These are phyloP conservation scores for Wickerhamiella pararugosa DNA, from an alignment of 1,139 yeast genomes.

Conservation along the genomic window DNA sequence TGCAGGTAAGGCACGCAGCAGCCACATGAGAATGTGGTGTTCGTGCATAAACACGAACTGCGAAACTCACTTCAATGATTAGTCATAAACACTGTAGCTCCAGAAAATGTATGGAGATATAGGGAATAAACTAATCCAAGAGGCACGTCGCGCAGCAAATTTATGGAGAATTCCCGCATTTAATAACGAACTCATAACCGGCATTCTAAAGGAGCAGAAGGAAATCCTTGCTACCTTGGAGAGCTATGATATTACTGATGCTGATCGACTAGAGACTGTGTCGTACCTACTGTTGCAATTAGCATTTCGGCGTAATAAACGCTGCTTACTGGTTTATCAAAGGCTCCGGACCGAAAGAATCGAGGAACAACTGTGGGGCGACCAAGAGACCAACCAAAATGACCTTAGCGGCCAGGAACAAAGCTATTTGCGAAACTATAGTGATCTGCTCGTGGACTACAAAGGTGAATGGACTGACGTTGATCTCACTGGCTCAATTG, in stretches of 20 bases:
- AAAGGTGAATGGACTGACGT: constrained; percentile 70
- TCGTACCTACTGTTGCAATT: constrained; percentile 70
- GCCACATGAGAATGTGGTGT: too few species aligned
- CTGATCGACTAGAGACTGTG: constrained; percentile 31
- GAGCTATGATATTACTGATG: constrained; percentile 26
- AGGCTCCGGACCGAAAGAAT: constrained; percentile 52
- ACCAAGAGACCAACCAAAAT: constrained; percentile 25
- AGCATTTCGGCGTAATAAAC: constrained; percentile 72
- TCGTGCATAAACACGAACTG: too few species aligned
- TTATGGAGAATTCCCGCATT: constrained; percentile 58
- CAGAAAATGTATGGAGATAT: constrained; percentile 70
- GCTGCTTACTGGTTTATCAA: constrained; percentile 79
- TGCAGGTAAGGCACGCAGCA: too few species aligned
- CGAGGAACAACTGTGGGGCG: constrained; percentile 56
- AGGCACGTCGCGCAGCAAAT: constrained; percentile 64
- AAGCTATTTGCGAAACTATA: constrained; percentile 58
- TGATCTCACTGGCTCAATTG: constrained; percentile 77
- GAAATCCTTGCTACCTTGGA: constrained; percentile 36
- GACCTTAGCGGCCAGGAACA: constrained; percentile 67
- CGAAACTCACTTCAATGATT: too few species aligned
- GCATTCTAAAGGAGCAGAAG: constrained; percentile 33
- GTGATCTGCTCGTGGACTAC: constrained; percentile 55
- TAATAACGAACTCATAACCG: constrained; percentile 61
- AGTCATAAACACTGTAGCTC: not conserved
- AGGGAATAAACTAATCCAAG: constrained; percentile 67